Conservation (phyloP, 768 basidiomycete species). For the Podaxis sp. region DNA sequence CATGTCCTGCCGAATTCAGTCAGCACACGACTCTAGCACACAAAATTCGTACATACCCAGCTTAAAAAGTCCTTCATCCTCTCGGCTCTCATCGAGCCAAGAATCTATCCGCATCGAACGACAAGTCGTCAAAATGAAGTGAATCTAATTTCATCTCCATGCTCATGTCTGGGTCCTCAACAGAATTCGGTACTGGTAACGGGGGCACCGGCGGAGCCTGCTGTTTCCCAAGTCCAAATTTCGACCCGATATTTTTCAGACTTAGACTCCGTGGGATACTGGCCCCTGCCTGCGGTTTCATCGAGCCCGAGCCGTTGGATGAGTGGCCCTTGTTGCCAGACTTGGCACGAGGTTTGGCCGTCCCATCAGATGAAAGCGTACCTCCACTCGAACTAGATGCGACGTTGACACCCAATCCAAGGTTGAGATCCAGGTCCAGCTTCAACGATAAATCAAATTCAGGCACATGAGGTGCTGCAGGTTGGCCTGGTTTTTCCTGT, state of each 20-base stretch:
- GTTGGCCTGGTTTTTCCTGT: neutral
- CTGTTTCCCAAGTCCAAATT: constrained; percentile 4
- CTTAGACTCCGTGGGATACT: constrained; percentile 11
- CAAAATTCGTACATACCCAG: neutral
- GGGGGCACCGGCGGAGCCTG: constrained; percentile 5
- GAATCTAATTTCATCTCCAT: constrained; percentile 73
- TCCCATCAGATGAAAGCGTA: constrained; percentile 2
- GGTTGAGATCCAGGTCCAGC: constrained; percentile 3
- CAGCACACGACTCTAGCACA: neutral
- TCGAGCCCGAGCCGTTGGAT: neutral
- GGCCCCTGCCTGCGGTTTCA: neutral
- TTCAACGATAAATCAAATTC: constrained; percentile 1
- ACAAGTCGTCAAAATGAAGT: constrained; percentile 69
- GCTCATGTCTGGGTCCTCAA: constrained; percentile 38
- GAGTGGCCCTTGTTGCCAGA: neutral
- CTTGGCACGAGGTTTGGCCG: neutral
- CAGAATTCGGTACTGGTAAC: constrained; percentile 2
- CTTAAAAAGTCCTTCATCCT: neutral
- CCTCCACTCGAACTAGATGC: constrained; percentile 3
- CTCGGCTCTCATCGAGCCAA: neutral
- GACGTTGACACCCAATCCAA: constrained; percentile 14
- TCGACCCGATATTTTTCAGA: constrained; percentile 11
- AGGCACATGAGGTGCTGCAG: neutral
- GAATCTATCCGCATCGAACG: constrained; percentile 65
- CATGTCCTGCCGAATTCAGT: neutral